These are phyloP conservation scores for Collybia nuda DNA, from an alignment of 768 basidiomycete genomes.

Conservation along the genomic window DNA sequence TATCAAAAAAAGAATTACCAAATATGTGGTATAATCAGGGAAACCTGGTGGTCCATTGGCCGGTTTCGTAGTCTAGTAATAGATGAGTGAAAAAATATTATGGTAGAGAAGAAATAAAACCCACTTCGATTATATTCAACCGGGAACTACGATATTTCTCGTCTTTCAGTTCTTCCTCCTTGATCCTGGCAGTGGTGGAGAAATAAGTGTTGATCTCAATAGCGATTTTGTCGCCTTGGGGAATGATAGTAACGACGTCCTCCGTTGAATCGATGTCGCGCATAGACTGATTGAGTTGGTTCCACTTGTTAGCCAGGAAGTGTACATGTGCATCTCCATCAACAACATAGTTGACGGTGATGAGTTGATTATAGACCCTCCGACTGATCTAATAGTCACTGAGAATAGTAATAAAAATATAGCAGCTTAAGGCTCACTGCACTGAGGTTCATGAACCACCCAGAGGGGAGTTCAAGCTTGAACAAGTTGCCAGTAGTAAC, in stretches of 20 bases:
- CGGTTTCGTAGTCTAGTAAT: conserved; percentile 4
- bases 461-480: conserved; percentile 7
- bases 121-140: conserved; percentile 12
- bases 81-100: background rate
- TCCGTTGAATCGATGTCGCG: background rate
- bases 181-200: background rate
- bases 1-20: no score
- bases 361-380: conserved; percentile 13
- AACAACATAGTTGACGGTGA: conserved; percentile 4
- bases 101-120: background rate
- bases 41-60: conserved; percentile 6
- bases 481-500: conserved; percentile 3
- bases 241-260: conserved; percentile 4
- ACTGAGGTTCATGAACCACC: conserved; percentile 10
- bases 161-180: conserved; percentile 2
- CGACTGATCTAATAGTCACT: conserved; percentile 5
- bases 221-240: conserved; percentile 3
- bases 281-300: conserved; percentile 7
- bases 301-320: conserved; percentile 6
- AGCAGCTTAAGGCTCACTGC: background rate
- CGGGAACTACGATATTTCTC: conserved; percentile 10
- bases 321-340: background rate
- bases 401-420: background rate
- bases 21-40: conserved; percentile 10
- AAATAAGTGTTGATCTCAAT: conserved; percentile 9